Base-by-base conservation (phyloP, 495 filamentous ascomycete genomes). In the Barbatosphaeria neglecta region DNA sequence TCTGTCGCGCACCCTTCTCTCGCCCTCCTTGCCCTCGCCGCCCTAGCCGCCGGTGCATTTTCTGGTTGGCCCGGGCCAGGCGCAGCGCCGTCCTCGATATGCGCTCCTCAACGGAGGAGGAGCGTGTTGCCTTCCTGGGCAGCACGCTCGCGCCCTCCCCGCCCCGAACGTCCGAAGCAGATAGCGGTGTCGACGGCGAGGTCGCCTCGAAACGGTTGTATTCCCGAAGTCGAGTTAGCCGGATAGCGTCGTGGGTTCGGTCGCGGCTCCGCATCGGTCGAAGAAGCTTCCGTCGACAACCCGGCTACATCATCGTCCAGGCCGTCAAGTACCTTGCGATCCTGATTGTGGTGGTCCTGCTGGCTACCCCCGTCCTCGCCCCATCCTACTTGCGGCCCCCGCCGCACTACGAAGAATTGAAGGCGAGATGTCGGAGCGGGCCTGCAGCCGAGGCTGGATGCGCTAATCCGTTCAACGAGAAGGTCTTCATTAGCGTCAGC, bases 401-500 rank as follows among this genome's bases (percentile, higher is more conserved):
- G 33, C 23, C 49, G 8, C 59, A 66, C 35, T 67, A 64, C 39
- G 76, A 73, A 19, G 55, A 68, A 18, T 71, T 67, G 41, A 57
- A 52, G 39, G 38, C 48, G 28, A 41, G 46, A 37, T 57, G 60
- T 27, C 15, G 33, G 40, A 50, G 57, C 3, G 27, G 27, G 19
- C 48, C 52, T 10, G 38, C 41, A 55, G 38, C 64, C 13, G 38
- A 55, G 11, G 44, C 66, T 3, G 83, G 81, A 3, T 69, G 80
- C 27, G 82, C 76, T 15, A 87, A 88, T 51, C 62, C 72, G 2
- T 56, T 67, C 18, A 66, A 76, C 31, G 78, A 87, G 57, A 83
- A 80, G 49, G 70, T 90, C n/a, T 90, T 86, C 57, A 84, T 90
- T 46, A 82, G 82, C 5, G 80, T 83, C 11, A 87, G 80, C 52